These are phyloP conservation scores for Debaryomycetaceae sp. DNA, from an alignment of 1,139 yeast genomes.

Conservation along the genomic window DNA sequence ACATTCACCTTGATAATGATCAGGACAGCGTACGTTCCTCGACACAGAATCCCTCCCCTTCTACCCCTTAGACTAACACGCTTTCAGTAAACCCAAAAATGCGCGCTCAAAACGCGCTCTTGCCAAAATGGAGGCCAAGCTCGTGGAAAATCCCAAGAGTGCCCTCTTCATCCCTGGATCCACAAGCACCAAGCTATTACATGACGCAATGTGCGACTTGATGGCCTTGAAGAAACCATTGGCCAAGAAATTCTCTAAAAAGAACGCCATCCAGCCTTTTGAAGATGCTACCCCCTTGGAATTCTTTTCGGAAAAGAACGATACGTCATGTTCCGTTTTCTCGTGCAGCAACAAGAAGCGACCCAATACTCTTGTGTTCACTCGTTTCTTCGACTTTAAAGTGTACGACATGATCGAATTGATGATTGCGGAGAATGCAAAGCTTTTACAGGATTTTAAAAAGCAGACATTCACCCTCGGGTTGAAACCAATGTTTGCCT, in stretches of 20 bases:
- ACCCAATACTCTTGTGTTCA: constrained; percentile 81
- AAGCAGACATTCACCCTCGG: constrained; percentile 79
- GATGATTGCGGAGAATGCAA: constrained; percentile 56
- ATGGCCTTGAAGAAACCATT: constrained; percentile 89
- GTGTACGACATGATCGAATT: constrained; percentile 92
- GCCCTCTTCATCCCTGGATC: constrained; percentile 91
- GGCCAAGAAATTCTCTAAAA: constrained; percentile 75
- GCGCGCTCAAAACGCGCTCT: constrained; percentile 94
- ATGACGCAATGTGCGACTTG: constrained; percentile 83
- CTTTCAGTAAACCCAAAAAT: constrained; percentile 61
- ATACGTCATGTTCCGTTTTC: constrained; percentile 75
- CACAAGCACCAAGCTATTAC: constrained; percentile 66
- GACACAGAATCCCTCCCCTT: neutral
- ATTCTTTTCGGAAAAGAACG: constrained; percentile 91
- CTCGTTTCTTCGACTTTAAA: constrained; percentile 82
- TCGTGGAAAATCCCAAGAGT: constrained; percentile 79
- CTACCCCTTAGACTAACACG: constrained; percentile 4
- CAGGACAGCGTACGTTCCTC: constrained; percentile 45
- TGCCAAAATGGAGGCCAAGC: constrained; percentile 79
- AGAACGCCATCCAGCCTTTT: constrained; percentile 85
- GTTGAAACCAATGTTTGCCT: constrained; percentile 86
- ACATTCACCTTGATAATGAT: constrained; percentile 35
- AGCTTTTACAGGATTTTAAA: constrained; percentile 70
- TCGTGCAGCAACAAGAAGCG: constrained; percentile 82
- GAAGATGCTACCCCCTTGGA: constrained; percentile 85